Evolutionary conservation across 352 stramenopile genomes (phyloP), one percentile per base, ranked within the genome.

Genomic region (Blastocystis hominis): DNA sequence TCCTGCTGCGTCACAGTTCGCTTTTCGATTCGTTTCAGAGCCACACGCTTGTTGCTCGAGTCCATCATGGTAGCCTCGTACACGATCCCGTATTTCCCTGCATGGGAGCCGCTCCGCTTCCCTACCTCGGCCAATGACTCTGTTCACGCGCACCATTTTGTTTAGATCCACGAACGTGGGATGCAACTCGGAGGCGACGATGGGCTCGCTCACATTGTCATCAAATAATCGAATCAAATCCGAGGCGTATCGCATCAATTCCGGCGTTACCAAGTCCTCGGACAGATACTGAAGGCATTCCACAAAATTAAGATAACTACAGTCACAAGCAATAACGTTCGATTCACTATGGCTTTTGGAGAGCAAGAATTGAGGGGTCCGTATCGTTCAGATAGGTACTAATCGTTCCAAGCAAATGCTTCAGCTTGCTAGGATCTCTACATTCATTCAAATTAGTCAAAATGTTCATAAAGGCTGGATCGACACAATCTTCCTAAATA

Each of bases 21-120:
- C 40, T 84, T 84, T n/a, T 61, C 62, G 50, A 84, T 84, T 40
- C 72, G 72, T n/a, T 84, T 84, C 72, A 84, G 38, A 20, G 72
- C 72, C 7, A 84, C 42, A 10, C 17, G 47, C 50, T 84, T 53
- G 24, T 30, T 30, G 36, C 44, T 24, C 15, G 34, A 54, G 30
- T 46, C 36, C 17, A 36, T 20, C 7, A 84, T 46, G 6, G 36
- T 84, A 13, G 44, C 72, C 9, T 44, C 30, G 56, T 84, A 84
- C n/a, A 84, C 72, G 10, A 53, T 84, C 38, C 72, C 72, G 34
- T 84, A 84, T 40, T 84, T 84, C 47, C 72, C 63, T 75, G 15
- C 13, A 42, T 75, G 20, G 42, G 63, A 20, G 42, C 30, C 46
- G n/a, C 63, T 34, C 24, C 42, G 5, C 13, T 53, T 6, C 4